Evolutionary conservation across 495 filamentous ascomycete species (phyloP), one percentile per base, ranked within the genome.

Genomic region (Umbilicaria muhlenbergii): DNA sequence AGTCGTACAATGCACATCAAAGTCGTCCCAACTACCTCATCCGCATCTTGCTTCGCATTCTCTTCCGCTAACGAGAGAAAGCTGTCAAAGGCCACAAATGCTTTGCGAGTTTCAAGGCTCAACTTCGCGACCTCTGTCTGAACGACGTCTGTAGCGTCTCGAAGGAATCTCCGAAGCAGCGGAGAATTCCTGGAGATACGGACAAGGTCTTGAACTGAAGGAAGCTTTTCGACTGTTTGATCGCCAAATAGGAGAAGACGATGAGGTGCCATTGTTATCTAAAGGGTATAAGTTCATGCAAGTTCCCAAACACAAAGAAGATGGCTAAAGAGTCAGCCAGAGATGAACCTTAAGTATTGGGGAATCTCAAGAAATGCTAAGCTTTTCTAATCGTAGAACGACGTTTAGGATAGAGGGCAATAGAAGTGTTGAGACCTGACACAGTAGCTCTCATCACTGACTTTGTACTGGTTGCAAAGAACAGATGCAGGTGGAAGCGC

Each of bases 141-240:
- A 15, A 50, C 42, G 16, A 50, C 42, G 40, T 52, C 50, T n/a
- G 38, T 18, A 17, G 50, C 41, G 38, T 52, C 47, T 28, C 38
- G 47, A 18, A 52, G 43, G 28, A 52, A 52, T 24, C 47, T 42
- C 15, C 43, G 42, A 15, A 45, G 32, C 2, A 35, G 6, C 31
- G 41, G 33, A 14, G 50, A 46, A n/a, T 8, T 50, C 17, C 36
- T 39, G 24, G 47, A 45, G 11, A 15, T 21, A 16, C 37, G 17
- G 24, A 46, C 38, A 16, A 52, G 42, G 11, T 34, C 19, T 32
- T 35, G 42, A 15, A 52, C 32, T n/a, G 43, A 11, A 16, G 38
- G 33, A 19, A 50, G 41, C 37, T 46, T 50, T 16, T 52, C 50
- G 21, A 46, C 16, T 16, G 43, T 50, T 45, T 52, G 50, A 38